These are phyloP conservation scores for Boletus patriciae DNA, from an alignment of 768 basidiomycete species.

Conservation along the genomic window DNA sequence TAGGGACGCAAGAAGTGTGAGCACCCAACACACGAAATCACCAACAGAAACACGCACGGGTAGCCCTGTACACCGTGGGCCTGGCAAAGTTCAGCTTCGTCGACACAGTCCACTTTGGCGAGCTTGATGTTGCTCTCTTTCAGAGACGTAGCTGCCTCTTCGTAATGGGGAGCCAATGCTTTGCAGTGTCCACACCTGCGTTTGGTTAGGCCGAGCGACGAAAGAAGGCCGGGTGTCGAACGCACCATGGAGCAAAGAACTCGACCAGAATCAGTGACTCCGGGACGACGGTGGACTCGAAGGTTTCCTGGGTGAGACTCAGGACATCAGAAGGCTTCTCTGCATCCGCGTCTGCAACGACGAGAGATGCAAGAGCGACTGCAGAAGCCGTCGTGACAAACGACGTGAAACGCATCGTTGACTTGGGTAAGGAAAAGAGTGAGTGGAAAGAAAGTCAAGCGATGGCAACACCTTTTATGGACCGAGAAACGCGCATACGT, in stretches of 20 bases:
- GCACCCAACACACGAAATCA: not conserved
- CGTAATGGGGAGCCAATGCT: slow-evolving; percentile 90
- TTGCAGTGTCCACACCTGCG: slow-evolving; percentile 96
- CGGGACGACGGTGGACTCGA: slow-evolving; percentile 60
- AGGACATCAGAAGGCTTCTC: slow-evolving; percentile 72
- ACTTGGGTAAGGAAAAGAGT: slow-evolving; percentile 22
- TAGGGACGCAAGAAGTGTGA: not conserved
- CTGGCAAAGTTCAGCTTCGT: slow-evolving; percentile 88
- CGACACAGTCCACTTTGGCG: slow-evolving; percentile 97
- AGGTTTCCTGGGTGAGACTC: slow-evolving; percentile 66
- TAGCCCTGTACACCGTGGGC: slow-evolving; percentile 88
- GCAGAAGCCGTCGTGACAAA: slow-evolving; percentile 51
- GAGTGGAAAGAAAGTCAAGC: not conserved
- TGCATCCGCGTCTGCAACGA: slow-evolving; percentile 43
- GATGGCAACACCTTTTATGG: slow-evolving; percentile 21
- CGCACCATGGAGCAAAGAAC: slow-evolving; percentile 89
- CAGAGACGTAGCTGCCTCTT: slow-evolving; percentile 89
- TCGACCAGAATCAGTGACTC: slow-evolving; percentile 86
- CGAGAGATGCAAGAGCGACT: slow-evolving; percentile 54
- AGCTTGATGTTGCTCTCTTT: slow-evolving; percentile 89
- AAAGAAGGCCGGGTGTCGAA: not conserved
- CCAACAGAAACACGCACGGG: slow-evolving; percentile 58
- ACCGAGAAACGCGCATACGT: slow-evolving; percentile 29
- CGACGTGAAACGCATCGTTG: slow-evolving; percentile 63
- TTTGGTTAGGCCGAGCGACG: not conserved